Evolutionary conservation across 2,329 filamentous ascomycete species (phyloP), one percentile per base, ranked within the genome.

Genomic region (Ilyonectria destructans): DNA sequence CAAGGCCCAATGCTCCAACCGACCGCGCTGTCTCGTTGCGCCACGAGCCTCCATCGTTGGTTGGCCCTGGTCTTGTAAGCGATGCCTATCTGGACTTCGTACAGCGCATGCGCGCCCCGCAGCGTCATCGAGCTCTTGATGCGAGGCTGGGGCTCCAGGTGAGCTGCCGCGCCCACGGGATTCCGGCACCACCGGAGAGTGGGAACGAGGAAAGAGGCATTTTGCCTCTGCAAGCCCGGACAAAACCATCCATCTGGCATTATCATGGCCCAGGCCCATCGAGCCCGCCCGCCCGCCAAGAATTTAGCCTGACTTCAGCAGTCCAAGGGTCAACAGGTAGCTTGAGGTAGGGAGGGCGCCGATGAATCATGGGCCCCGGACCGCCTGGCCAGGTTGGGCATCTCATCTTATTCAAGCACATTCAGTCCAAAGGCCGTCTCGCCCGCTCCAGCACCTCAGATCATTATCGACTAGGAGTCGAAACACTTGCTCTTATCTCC

Each of bases 261-360:
- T 17, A 58, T 64, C 48, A 49, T 67, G 31, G 55, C 13, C 58
- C 58, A 56, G 59, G 35, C 55, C 51, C 26, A 31, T 54, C 40
- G 33, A n/a, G 19, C 58, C 35, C n/a, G 29, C 31, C 40, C 40
- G 40, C 40, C 21, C 43, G 62, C 64, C 58, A 62, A 67, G 64
- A 58, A 35, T 46, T 62, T 66, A 62, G 64, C 46, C 31, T 12
- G 52, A n/a, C 48, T 62, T 62, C 58, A 66, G 52, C 64, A 52
- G 54, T 62, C 48, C 59, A 54, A 26, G 64, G 45, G 23, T 67
- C 46, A 58, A 62, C 17, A 51, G 35, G 21, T 31, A 45, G 45
- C 45, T 21, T 46, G 15, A 46, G 45, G 45, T 21, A 21, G 19
- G n/a, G 21, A n/a, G 51, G 51, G 51, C 35, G n/a, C 29, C 31